Base-by-base conservation (phyloP, 495 filamentous ascomycete species). In the Chlorociboria aeruginascens region DNA sequence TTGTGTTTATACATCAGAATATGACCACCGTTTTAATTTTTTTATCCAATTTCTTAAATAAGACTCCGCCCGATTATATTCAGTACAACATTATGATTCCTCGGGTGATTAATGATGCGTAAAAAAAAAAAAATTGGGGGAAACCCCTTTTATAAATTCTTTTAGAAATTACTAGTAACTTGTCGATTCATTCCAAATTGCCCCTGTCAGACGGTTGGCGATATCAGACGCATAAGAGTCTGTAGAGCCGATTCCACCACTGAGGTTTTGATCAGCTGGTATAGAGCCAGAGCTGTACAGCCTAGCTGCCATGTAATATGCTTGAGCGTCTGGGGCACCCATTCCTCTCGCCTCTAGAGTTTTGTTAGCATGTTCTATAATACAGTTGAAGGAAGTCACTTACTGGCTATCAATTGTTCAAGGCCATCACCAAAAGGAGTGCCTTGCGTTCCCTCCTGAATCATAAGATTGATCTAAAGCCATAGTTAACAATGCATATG, bases 211-310 rank as follows among this genome's bases (percentile, higher is more conserved):
- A 10, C 44, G 13, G 12, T 76, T 75, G 50, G 71, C 70, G 55
- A 78, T 54, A 49, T 78, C 73, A 7, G 67, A 69, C 32, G 63
- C 59, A 51, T 78, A 78, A 63, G 71, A 76, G 55, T 67, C 63
- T 16, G 74, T 76, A 12, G 74, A 70, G 7, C 29, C 42, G 29
- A 44, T 44, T 14, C 25, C 42, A 8, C 3, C 7, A 13, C 42
- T 31, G 29, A 44, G 33, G 29, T 44, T 44, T 7, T 30, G 8
- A 33, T n/a, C 10, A 9, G 42, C 29, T 2, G 28, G 29, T 3
- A 44, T 33, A 10, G 62, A 66, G 42, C 74, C 74, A 28, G 72
- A 74, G 65, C 77, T 78, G 60, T 76, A 78, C 43, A 67, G 63
- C 30, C 73, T 64, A 6, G 72, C 72, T 6, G 65, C 71, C 46